Conservation (phyloP, 2,329 filamentous ascomycete genomes). For the Paecilomyces formosus region DNA sequence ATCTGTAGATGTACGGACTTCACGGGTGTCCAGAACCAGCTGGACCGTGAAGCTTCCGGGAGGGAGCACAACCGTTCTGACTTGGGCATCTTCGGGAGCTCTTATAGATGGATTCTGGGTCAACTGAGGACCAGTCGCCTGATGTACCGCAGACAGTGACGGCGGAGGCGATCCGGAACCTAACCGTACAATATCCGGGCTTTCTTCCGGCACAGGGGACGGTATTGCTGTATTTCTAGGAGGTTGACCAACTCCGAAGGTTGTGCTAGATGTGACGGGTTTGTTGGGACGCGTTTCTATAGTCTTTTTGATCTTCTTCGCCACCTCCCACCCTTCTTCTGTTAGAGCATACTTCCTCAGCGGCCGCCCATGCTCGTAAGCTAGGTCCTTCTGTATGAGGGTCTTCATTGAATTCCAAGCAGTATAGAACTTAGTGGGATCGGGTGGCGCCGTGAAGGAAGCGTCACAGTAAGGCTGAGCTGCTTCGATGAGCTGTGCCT, state of each 20-base stretch:
- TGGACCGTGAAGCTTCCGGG: slow-evolving; percentile 64
- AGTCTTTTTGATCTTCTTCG: slow-evolving; percentile 51
- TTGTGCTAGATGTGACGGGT: background rate
- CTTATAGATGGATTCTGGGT: background rate
- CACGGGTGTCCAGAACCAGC: slow-evolving; percentile 66
- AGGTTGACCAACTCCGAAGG: background rate
- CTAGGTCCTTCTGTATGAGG: slow-evolving; percentile 63
- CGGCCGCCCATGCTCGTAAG: slow-evolving; percentile 63
- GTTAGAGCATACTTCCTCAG: slow-evolving; percentile 62
- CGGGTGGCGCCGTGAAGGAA: slow-evolving; percentile 61
- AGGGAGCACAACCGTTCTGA: slow-evolving; percentile 55
- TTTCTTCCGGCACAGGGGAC: background rate
- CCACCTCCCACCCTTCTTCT: slow-evolving; percentile 71
- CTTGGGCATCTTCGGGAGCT: slow-evolving; percentile 15
- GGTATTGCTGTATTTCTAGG: background rate
- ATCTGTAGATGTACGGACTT: slow-evolving; percentile 65
- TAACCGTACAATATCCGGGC: background rate
- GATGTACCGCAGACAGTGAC: background rate
- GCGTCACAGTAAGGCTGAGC: slow-evolving; percentile 67
- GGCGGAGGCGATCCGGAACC: background rate
- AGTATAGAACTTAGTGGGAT: slow-evolving; percentile 65
- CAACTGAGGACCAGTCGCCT: background rate
- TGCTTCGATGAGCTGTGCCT: slow-evolving; percentile 58
- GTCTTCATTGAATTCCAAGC: slow-evolving; percentile 82
- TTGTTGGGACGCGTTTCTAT: background rate